Evolutionary conservation across 306 rosid genomes (phyloP), one percentile per base, ranked within the genome.

Genomic region (Lagenaria siceraria): DNA sequence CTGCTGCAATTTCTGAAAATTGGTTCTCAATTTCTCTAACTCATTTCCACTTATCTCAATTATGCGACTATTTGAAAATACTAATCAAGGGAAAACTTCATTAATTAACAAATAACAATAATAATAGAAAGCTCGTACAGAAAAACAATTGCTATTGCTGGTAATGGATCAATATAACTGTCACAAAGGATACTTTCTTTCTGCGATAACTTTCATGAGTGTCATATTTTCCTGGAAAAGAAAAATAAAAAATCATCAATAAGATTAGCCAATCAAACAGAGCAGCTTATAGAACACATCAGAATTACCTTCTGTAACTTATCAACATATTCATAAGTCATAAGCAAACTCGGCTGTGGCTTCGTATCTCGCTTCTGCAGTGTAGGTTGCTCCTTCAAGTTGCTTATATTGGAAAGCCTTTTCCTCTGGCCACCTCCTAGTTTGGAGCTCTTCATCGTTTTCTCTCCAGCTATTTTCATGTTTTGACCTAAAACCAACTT

Each of bases 391-490:
- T 81, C 84, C 81, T 79, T 84, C 80, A 77, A 17, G 87, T 95
- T 95, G 84, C 92, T 95, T 51, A 95, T 83, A 62, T 92, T 96
- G 4, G 87, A 82, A 61, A 95, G 97, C 76, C 55, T 77, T 82
- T 83, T 90, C 81, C 88, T 87, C 18, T 61, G 84, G 21, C 83
- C 19, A 59, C 81, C 80, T 81, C 84, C 93, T 10, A 78, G 73
- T 49, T 82, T 78, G 53, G 74, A 81, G 43, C 76, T 82, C 83
- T 80, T 87, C 17, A 55, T 61, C 76, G 55, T 17, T 84, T 77
- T 85, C 42, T 66, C 87, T 59, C 81, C 85, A 74, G 74, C 81
- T 11, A 79, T 5, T 62, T 82, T 83, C 24, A 56, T 40, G 66
- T 84, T 95, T 92, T 87, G 78, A 56, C 40, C 53, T 13, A 55